Percentiles rank a stretch among this genome's conserved stretches.
These are phyloP conservation scores for Trichophaea hybrida DNA, from an alignment of 2,329 filamentous ascomycete genomes.

Conservation along the genomic window DNA sequence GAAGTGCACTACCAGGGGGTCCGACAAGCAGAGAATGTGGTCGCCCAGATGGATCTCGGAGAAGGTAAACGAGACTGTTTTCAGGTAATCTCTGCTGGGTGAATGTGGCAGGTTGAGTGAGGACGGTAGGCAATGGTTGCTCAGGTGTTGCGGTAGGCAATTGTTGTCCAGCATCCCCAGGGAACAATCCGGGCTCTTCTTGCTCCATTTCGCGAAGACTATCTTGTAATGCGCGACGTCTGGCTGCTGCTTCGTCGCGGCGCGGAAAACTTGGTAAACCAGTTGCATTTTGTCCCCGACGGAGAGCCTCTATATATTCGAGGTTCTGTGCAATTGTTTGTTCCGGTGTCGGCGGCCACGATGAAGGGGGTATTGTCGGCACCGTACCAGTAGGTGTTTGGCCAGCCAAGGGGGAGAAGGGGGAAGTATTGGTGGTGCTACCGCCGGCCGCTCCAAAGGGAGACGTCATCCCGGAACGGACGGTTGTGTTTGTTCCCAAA, in stretches of 20 bases:
- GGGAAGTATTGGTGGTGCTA: too few species aligned
- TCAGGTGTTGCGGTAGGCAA: not conserved
- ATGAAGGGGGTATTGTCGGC: not conserved
- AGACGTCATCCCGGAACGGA: too few species aligned
- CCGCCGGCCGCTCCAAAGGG: too few species aligned
- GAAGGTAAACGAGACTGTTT: slow-evolving; percentile 14
- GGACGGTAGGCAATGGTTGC: not conserved
- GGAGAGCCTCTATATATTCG: not conserved
- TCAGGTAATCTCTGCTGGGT: slow-evolving; percentile 3
- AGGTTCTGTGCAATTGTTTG: not conserved
- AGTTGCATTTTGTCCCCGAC: not conserved
- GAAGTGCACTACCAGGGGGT: slow-evolving; percentile 13
- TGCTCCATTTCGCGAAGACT: not conserved
- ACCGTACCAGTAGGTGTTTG: not conserved
- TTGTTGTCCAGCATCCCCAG: too few species aligned
- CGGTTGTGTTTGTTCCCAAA: not conserved
- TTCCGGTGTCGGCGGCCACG: not conserved
- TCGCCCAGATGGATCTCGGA: slow-evolving; percentile 15
- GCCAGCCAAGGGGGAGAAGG: too few species aligned
- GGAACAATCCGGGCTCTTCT: not conserved
- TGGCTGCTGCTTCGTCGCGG: not conserved
- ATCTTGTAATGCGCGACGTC: not conserved
- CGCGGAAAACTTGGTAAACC: not conserved
- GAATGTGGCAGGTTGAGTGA: not conserved
- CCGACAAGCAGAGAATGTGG: slow-evolving; percentile 16